A percentile compares a stretch with the other conserved stretches of the same genome.
These are phyloP conservation scores for Nyctanthes arbortristis DNA, from an alignment of 257 asterid species.

Conservation along the genomic window DNA sequence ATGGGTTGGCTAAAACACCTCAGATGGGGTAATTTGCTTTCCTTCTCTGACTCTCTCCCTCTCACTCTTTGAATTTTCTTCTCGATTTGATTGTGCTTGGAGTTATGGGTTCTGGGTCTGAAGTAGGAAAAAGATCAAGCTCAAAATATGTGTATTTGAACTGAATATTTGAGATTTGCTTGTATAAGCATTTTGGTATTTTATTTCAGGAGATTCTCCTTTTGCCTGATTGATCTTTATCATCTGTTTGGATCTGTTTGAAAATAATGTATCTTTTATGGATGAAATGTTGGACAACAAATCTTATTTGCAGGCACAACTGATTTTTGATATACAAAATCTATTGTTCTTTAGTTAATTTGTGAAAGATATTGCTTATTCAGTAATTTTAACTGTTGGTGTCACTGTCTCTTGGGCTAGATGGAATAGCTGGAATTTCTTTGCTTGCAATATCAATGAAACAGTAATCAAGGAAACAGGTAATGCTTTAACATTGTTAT, in stretches of 20 bases:
- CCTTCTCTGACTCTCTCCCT: background rate
- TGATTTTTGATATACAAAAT: background rate
- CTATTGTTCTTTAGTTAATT: slow-evolving; percentile 7
- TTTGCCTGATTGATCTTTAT: background rate
- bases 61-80: background rate
- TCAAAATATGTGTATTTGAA: too few relatives aligned
- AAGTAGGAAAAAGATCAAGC: background rate
- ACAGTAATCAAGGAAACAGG: slow-evolving; percentile 88
- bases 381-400: slow-evolving; percentile 15
- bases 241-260: background rate
- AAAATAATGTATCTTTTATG: background rate
- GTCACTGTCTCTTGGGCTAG: slow-evolving; percentile 37
- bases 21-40: slow-evolving; percentile 69
- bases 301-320: background rate
- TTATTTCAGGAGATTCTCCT: background rate
- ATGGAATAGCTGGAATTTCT: slow-evolving; percentile 96
- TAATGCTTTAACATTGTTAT: slow-evolving; percentile 29
- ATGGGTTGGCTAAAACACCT: slow-evolving; percentile 66
- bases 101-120: background rate
- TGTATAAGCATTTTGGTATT: background rate
- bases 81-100: background rate
- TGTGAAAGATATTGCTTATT: background rate
- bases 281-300: background rate
- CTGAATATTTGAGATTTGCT: too few relatives aligned
- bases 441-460: slow-evolving; percentile 87